Evolutionary conservation across 2,329 filamentous ascomycete genomes (phyloP), one percentile per base, ranked within the genome.

Genomic region (Xylaria sp.): DNA sequence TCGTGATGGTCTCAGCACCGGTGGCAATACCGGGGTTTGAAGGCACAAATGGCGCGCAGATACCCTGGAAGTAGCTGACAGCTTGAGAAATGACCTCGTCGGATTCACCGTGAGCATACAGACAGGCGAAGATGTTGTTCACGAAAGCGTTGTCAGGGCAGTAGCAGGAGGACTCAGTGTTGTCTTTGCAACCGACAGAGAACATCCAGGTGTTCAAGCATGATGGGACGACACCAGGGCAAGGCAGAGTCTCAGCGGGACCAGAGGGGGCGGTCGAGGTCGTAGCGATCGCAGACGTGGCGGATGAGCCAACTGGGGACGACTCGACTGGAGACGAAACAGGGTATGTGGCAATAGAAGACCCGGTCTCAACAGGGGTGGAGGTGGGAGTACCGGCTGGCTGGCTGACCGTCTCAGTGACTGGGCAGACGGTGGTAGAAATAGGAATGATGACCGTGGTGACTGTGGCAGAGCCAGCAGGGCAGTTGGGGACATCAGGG

Each of bases 161-260:
- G 91, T 93, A 97, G 89, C 95, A 98, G 73, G 83, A 82, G 69
- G 86, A 83, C 78, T 97, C 93, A 52, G 91, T 91, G 90, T 97
- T 97, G 84, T 93, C 90, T 76, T 87, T 86, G 89, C 95, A 98
- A 78, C 88, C 84, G 60, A 92, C 88, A 70, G 86, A 82, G 79
- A 89, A 88, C 77, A 97, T 83, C 93, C 94, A 98, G 77, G 94
- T 97, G 88, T 95, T 96, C 83, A 98, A 84, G 86, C 95, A 98
- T 78, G 89, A 89, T 72, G 95, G 94, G 59, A 98, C 91, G 57
- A 94, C 88, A 31, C 85, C 82, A 67, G 94, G 94, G 82, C 89
- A 89, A 67, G 85, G 83, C 51, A 86, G 82, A 44, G 85, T 84
- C 78, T 82, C 79, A 13, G 81, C 78, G 55, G 85, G 80, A 46